Conservation (phyloP, 805 yeast genomes). For the Saccharomycopsis guyanensis region DNA sequence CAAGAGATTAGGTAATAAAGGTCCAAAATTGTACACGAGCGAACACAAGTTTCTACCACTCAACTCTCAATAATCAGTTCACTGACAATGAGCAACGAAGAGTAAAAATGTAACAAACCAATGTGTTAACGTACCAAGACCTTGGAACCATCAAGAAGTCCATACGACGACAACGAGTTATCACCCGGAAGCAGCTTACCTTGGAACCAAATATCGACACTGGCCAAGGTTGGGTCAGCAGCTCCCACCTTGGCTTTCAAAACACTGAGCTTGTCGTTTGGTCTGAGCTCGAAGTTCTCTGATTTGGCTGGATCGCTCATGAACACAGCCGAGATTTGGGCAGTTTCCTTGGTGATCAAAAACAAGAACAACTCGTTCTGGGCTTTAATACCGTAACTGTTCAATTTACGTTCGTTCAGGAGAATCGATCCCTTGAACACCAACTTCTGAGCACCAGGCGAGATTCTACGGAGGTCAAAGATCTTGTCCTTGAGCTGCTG, state of each 20-base stretch:
- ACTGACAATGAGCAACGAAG: no score
- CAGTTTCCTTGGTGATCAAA: not conserved
- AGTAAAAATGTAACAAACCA: no score
- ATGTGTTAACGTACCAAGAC: no score
- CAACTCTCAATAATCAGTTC: no score
- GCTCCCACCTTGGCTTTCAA: not conserved
- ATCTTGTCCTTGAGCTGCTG: not conserved
- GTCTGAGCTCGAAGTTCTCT: not conserved
- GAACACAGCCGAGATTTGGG: not conserved
- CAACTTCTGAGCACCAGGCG: not conserved
- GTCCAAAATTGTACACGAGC: no score
- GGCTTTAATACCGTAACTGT: not conserved
- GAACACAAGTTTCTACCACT: no score
- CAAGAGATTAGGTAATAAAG: no score
- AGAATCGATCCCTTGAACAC: constrained; percentile 10
- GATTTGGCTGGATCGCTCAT: not conserved
- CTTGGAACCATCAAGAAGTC: not conserved
- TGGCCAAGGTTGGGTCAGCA: not conserved
- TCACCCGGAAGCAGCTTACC: not conserved
- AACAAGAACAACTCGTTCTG: not conserved
- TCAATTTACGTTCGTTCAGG: constrained; percentile 3
- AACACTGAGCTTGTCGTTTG: not conserved
- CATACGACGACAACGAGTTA: not conserved
- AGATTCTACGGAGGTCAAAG: not conserved
- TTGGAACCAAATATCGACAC: not conserved